phyloP scores from a whole-genome alignment of 2,329 filamentous ascomycete species.

The Thermoascus crustaceus region DNA sequence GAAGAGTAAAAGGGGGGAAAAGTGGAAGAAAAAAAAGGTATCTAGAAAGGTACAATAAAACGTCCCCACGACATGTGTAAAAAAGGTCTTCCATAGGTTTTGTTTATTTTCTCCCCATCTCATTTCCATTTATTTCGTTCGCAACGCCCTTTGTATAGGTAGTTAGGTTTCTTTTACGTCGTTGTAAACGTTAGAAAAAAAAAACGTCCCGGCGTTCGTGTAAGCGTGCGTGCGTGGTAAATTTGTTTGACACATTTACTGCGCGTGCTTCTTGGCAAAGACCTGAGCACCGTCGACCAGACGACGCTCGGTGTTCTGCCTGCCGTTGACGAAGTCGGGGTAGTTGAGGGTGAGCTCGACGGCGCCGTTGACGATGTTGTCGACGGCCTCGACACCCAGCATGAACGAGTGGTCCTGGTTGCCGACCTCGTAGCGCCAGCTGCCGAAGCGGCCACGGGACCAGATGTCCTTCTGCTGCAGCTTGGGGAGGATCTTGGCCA shows the following conservation, averaged over 20 bases:
- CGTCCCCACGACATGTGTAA: too few species aligned
- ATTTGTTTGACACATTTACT: conserved; percentile 16
- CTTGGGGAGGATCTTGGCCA: conserved; percentile 86
- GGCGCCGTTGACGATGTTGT: conserved; percentile 80
- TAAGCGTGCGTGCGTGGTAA: too few species aligned
- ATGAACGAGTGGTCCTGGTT: conserved; percentile 99
- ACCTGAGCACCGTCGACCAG: conserved; percentile 54
- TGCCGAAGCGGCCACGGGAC: conserved; percentile 93
- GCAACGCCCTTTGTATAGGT: too few species aligned
- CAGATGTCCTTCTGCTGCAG: conserved; percentile 86
- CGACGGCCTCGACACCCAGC: conserved; percentile 87
- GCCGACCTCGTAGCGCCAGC: conserved; percentile 94
- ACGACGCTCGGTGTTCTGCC: conserved; percentile 55
- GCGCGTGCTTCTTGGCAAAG: conserved; percentile 41
- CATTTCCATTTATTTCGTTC: too few species aligned
- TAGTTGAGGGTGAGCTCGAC: conserved; percentile 93
- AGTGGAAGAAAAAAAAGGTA: too few species aligned
- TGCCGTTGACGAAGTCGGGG: conserved; percentile 84
- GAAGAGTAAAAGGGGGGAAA: too few species aligned
- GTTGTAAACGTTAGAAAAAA: too few species aligned
- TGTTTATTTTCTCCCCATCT: too few species aligned
- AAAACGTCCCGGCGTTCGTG: neutral
- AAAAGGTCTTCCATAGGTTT: too few species aligned
- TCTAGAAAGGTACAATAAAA: too few species aligned
- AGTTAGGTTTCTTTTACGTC: too few species aligned